Conservation (phyloP, 805 yeast genomes). For the Monosporozyma yasuniensis region DNA sequence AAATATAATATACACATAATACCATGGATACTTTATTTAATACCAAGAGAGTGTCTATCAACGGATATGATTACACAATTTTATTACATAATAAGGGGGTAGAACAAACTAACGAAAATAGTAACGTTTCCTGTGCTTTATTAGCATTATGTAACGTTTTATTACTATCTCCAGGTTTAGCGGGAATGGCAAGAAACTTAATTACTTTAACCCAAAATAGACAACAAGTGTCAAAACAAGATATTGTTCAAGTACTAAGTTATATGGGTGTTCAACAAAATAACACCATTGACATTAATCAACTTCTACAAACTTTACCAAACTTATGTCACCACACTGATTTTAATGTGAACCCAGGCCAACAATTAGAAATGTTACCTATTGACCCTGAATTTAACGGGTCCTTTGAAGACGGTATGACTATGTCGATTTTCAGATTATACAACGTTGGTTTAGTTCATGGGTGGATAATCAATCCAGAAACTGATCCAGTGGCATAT, state of each 20-base stretch:
- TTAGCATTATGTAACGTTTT: constrained; percentile 69
- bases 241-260: constrained; percentile 43
- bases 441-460: constrained; percentile 61
- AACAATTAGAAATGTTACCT: constrained; percentile 34
- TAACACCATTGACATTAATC: constrained; percentile 24
- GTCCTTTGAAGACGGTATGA: constrained; percentile 44
- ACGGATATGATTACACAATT: constrained; percentile 38
- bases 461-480: constrained; percentile 69
- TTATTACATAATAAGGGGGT: constrained; percentile 49
- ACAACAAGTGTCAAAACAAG: constrained; percentile 30
- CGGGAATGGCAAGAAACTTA: constrained; percentile 8
- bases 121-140: constrained; percentile 59
- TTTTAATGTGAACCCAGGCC: background rate
- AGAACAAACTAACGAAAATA: constrained; percentile 33
- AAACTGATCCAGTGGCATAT: constrained; percentile 27
- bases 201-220: constrained; percentile 28
- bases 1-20: background rate
- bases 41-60: constrained; percentile 21
- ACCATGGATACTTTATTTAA: background rate
- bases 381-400: constrained; percentile 67
- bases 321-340: constrained; percentile 43
- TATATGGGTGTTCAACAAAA: constrained; percentile 33
- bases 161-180: constrained; percentile 37
- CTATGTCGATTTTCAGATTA: constrained; percentile 46
- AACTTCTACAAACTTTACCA: constrained; percentile 50